Evolutionary conservation across 2,329 filamentous ascomycete genomes (phyloP), one percentile per base, ranked within the genome.

Genomic region (Pezicula carpinea): DNA sequence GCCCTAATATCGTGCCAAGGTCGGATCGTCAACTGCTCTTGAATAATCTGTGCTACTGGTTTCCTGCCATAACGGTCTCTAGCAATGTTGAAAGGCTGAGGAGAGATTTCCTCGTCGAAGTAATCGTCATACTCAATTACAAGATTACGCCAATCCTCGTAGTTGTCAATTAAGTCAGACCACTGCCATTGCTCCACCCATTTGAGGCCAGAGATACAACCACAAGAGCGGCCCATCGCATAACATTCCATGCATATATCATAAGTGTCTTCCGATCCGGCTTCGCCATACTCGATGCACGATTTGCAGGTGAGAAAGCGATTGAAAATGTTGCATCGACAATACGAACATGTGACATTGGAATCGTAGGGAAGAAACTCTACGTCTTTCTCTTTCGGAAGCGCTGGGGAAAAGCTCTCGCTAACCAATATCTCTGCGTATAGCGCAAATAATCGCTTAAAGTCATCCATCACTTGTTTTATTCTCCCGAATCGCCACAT

Each of bases 161-260:
- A 90, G 49, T 87, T 85, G 43, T 82, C 73, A 0, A 82, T 74
- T 10, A 99, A 73, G 13, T 90, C 82, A 35, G 81, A 76, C 91
- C 91, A 97, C 11, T 79, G 72, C 77, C 91, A 96, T 63, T 97
- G 93, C 63, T 99, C 91, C 43, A 89, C 89, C 91, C 92, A 99
- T 51, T 80, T 82, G 10, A 96, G 77, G 10, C 82, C 83, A 3
- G 91, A 95, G 43, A 95, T 78, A 61, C 93, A 99, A 3, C 80
- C 81, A 63, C 93, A 99, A 39, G 91, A 96, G 43, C 93, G 82
- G 18, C 93, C 93, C 87, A 97, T 95, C n/a, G 83, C 87, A 62
- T 95, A 99, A 63, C 93, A 99, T 57, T 99, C 93, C 87, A 99
- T 91, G 62, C 93, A 99, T 18, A 99, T 77, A 64, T 99, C 93